A percentile compares a stretch with the other conserved stretches of the same genome.
These are phyloP conservation scores for Haberlea rhodopensis DNA, from an alignment of 257 asterid species.

Conservation along the genomic window DNA sequence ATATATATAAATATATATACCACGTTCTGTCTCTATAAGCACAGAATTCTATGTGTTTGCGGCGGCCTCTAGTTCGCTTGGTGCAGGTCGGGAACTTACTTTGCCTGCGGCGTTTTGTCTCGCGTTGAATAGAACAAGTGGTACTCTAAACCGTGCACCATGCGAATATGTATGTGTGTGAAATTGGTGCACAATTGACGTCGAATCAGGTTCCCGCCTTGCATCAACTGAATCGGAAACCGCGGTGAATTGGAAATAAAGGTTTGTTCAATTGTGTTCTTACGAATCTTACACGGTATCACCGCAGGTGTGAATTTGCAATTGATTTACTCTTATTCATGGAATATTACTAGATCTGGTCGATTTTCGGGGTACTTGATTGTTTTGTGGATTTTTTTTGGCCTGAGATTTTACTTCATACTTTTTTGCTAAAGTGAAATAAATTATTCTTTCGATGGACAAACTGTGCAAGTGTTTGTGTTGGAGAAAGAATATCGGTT, in stretches of 20 bases:
- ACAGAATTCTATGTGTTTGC: too few species aligned
- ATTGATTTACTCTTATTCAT: background rate
- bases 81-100: constrained; percentile 50
- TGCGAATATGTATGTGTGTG: background rate
- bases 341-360: background rate
- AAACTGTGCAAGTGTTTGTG: background rate
- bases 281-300: background rate
- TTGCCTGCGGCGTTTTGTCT: background rate
- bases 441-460: background rate
- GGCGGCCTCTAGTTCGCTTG: constrained; percentile 49
- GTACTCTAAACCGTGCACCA: background rate
- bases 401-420: background rate
- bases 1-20: background rate
- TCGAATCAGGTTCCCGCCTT: constrained; percentile 27
- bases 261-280: background rate
- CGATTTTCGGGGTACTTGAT: background rate
- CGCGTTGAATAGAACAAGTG: too few species aligned
- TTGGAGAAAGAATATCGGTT: background rate
- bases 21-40: background rate
- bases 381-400: background rate
- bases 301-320: background rate
- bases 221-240: constrained; percentile 37
- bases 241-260: constrained; percentile 3
- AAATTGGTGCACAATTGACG: background rate
- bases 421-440: too few species aligned